These are phyloP conservation scores for Rhizopus arrhizus DNA, from an alignment of 371 early-diverging fungal genomes.

Conservation along the genomic window DNA sequence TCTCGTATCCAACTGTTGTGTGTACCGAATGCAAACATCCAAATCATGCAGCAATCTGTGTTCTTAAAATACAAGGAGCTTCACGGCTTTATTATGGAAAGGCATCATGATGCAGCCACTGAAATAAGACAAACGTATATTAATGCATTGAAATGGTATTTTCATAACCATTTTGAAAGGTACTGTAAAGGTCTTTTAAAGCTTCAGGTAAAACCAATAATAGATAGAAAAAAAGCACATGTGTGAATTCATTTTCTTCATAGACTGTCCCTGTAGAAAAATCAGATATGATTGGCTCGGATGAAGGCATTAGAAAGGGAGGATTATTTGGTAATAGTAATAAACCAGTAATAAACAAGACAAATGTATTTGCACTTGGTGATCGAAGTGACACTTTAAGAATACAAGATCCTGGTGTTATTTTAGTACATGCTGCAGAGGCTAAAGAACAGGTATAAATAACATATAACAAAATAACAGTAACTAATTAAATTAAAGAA, in stretches of 20 bases:
- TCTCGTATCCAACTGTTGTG: conserved; percentile 81
- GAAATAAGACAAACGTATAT: conserved; percentile 88
- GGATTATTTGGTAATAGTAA: conserved; percentile 67
- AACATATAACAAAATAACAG: background rate
- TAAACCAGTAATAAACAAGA: conserved; percentile 64
- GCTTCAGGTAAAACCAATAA: conserved; percentile 60
- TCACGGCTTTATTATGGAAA: conserved; percentile 83
- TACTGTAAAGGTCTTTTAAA: conserved; percentile 76
- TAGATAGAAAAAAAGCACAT: background rate
- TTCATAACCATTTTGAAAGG: conserved; percentile 83
- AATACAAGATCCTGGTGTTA: conserved; percentile 76
- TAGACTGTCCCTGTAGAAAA: conserved; percentile 79
- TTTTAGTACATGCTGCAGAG: conserved; percentile 81
- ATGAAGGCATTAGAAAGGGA: conserved; percentile 69
- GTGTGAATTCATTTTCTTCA: background rate
- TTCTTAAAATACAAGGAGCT: conserved; percentile 87
- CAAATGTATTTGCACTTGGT: conserved; percentile 76
- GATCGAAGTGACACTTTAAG: conserved; percentile 72
- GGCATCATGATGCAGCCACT: conserved; percentile 85
- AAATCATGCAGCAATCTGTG: conserved; percentile 87
- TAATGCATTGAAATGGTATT: conserved; percentile 81
- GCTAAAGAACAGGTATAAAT: conserved; percentile 65
- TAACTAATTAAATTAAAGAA: conserved; percentile 27
- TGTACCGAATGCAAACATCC: conserved; percentile 87
- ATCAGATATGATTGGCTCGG: conserved; percentile 79